A percentile compares a stretch with the other conserved stretches of the same genome.
These are phyloP conservation scores for Heterobasidion parviporum DNA, from an alignment of 1,284 basidiomycete species.

Conservation along the genomic window DNA sequence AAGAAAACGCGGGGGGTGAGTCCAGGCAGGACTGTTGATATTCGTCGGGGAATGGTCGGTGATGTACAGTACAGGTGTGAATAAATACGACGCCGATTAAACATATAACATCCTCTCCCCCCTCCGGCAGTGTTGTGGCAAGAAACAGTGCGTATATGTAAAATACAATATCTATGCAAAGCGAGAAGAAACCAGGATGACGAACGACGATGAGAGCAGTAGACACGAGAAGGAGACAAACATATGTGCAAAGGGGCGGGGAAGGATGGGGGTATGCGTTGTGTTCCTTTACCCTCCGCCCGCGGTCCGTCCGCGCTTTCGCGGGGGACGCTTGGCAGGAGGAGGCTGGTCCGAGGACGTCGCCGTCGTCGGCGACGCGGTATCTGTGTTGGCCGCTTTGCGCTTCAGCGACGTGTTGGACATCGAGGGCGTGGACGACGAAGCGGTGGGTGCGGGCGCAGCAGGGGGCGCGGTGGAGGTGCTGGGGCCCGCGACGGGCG, in stretches of 20 bases:
- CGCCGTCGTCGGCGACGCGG: slow-evolving; percentile 42
- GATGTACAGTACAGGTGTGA: slow-evolving; percentile 22
- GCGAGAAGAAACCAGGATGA: slow-evolving; percentile 14
- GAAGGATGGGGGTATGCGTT: background rate
- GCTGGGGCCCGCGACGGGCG: slow-evolving; percentile 30
- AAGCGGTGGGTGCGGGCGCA: slow-evolving; percentile 22
- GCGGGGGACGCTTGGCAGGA: slow-evolving; percentile 37
- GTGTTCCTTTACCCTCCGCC: slow-evolving; percentile 20
- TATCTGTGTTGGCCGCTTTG: slow-evolving; percentile 40
- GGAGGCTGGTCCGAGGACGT: slow-evolving; percentile 32
- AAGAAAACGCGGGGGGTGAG: too few relatives aligned
- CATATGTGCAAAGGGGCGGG: background rate
- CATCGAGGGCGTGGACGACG: slow-evolving; percentile 37
- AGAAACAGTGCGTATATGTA: slow-evolving; percentile 10
- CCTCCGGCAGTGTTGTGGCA: slow-evolving; percentile 7
- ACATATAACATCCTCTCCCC: slow-evolving; percentile 16
- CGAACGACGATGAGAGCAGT: slow-evolving; percentile 16
- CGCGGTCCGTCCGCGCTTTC: slow-evolving; percentile 42
- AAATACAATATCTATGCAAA: slow-evolving; percentile 10
- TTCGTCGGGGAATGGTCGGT: background rate
- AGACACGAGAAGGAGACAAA: slow-evolving; percentile 4
- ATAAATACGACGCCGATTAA: slow-evolving; percentile 23
- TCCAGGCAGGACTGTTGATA: background rate
- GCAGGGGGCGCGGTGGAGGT: slow-evolving; percentile 19
- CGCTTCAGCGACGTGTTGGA: slow-evolving; percentile 53